These are phyloP conservation scores for Ganoderma multipileum DNA, from an alignment of 1,284 basidiomycete species.

Conservation along the genomic window DNA sequence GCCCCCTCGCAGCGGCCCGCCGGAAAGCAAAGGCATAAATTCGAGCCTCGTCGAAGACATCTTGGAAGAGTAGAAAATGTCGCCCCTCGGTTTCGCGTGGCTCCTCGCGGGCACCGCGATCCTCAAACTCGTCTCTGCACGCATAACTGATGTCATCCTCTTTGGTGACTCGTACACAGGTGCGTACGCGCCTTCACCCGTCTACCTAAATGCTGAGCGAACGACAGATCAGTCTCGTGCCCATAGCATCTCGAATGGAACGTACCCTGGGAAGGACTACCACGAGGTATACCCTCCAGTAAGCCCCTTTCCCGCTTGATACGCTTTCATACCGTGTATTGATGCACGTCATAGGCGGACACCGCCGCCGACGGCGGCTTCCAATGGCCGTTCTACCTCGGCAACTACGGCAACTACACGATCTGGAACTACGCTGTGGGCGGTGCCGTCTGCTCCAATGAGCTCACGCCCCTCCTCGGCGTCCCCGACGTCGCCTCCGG, in stretches of 20 bases:
- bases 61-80: neutral
- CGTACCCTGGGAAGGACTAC: constrained; percentile 19
- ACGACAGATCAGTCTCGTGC: constrained; percentile 13
- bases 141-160: constrained; percentile 8
- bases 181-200: neutral
- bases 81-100: neutral
- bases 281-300: constrained; percentile 16
- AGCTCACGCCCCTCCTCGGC: constrained; percentile 13
- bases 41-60: neutral
- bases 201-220: neutral
- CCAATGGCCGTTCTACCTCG: constrained; percentile 20
- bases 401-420: constrained; percentile 13
- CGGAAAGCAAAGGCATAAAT: neutral
- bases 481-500: constrained; percentile 14
- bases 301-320: neutral
- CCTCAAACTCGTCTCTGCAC: neutral
- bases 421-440: constrained; percentile 21
- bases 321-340: neutral
- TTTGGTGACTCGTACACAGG: constrained; percentile 19
- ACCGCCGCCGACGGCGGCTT: constrained; percentile 18
- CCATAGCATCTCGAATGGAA: constrained; percentile 17
- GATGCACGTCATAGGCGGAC: neutral
- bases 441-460: constrained; percentile 14
- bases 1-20: neutral
- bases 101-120: neutral